Percentiles rank a stretch among this genome's conserved stretches.
These are phyloP conservation scores for Moringa oleifera DNA, from an alignment of 345 rosid species.

Conservation along the genomic window DNA sequence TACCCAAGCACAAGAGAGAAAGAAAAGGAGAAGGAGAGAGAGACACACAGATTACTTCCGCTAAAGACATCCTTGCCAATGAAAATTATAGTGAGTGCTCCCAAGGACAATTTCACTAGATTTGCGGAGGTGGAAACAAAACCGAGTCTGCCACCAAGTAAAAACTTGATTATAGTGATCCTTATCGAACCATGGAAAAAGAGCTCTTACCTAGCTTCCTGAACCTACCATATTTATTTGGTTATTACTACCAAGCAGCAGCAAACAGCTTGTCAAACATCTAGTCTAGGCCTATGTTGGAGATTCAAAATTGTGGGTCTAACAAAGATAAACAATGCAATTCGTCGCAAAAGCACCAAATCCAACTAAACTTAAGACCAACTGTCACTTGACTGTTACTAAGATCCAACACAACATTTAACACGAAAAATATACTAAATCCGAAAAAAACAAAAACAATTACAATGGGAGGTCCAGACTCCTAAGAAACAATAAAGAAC, in stretches of 20 bases:
- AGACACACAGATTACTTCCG: neutral
- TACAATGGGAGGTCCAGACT: neutral
- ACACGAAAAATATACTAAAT: no score
- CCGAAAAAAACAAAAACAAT: neutral
- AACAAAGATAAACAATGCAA: neutral
- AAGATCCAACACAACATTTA: no score
- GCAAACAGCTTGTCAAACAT: neutral
- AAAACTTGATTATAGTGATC: neutral
- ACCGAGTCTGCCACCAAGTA: neutral
- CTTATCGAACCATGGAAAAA: neutral
- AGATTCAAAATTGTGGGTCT: neutral
- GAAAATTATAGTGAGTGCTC: no score
- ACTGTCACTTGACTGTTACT: no score
- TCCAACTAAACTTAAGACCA: neutral
- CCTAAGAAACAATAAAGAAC: no score
- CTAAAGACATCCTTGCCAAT: no score
- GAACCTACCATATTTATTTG: no score
- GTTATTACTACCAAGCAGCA: no score
- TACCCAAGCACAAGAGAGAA: slow-evolving; percentile 6
- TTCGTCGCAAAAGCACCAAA: neutral
- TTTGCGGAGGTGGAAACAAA: neutral
- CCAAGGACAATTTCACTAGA: no score
- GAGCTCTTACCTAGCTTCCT: no score
- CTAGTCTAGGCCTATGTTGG: neutral
- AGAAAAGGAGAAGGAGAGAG: no score